A percentile compares a stretch with the other conserved stretches of the same genome.
phyloP scores from a whole-genome alignment of 2,329 filamentous ascomycete genomes.

The Hirsutella thompsonii region DNA sequence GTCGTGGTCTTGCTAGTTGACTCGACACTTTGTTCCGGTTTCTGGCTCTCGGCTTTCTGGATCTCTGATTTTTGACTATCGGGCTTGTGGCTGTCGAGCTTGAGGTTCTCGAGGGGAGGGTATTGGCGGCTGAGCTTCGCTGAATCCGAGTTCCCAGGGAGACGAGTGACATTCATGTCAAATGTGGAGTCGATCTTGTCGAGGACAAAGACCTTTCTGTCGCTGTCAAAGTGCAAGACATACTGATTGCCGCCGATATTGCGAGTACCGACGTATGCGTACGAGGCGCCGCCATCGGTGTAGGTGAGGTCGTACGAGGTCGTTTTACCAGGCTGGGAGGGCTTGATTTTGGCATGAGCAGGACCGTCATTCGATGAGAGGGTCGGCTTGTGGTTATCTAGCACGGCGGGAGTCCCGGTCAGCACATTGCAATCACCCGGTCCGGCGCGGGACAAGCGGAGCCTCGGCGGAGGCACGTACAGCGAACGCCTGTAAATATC shows the following conservation, averaged over 20 bases:
- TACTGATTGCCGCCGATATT: slow-evolving; percentile 44
- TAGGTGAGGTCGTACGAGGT: slow-evolving; percentile 43
- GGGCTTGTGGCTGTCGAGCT: not conserved
- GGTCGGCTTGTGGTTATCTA: slow-evolving; percentile 51
- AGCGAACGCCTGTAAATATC: slow-evolving; percentile 46
- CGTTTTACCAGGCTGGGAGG: slow-evolving; percentile 32
- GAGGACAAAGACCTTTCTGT: slow-evolving; percentile 64
- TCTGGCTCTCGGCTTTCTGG: not conserved
- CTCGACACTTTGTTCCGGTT: not conserved
- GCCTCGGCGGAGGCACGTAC: slow-evolving; percentile 31
- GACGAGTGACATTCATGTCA: slow-evolving; percentile 71
- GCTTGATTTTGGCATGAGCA: slow-evolving; percentile 37
- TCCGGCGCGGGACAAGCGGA: no score
- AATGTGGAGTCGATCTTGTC: slow-evolving; percentile 73
- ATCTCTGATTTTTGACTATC: not conserved
- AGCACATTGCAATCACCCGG: not conserved
- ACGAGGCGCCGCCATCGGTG: slow-evolving; percentile 40
- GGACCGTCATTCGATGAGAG: slow-evolving; percentile 35
- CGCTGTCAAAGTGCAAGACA: slow-evolving; percentile 64
- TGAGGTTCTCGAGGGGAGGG: slow-evolving; percentile 41
- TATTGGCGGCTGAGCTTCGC: slow-evolving; percentile 53
- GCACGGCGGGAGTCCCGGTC: not conserved
- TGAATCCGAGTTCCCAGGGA: slow-evolving; percentile 50
- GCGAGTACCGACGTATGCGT: slow-evolving; percentile 47
- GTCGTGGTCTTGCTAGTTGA: slow-evolving; percentile 10